Base-by-base conservation (phyloP, 192 early-diverging fungal species). In the Funneliformis mosseae region DNA sequence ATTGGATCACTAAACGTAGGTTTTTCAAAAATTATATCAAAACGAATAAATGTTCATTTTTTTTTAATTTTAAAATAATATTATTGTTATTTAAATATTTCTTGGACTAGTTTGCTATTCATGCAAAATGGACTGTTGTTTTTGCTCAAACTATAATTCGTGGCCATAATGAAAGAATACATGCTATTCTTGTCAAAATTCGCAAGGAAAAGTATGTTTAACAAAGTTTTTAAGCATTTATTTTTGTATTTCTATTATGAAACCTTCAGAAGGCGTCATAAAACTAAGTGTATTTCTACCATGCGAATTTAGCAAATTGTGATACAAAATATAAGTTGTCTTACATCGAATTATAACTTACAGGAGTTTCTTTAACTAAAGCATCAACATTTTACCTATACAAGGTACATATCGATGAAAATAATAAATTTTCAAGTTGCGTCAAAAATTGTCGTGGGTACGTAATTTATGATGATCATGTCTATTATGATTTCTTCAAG, bases 1-100 rank as follows among this genome's bases (percentile, higher is more conserved):
- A 93, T 85, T 93, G 93, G 93, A 94, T 94, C 81, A 94, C 93
- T n/a, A 74, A 94, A 94, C 83, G 92, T 85, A 84, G 69, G 83
- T n/a, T 67, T 59, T 87, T 18, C 33, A 3, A 23, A 14, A 50
- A 43, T 64, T 33, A n/a, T 42, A 16, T 16, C 5, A n/a, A n/a
- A n/a, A n/a, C n/a, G n/a, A n/a, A n/a, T n/a, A 12, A 50, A 43
- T n/a, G n/a, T n/a, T n/a, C n/a, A n/a, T n/a, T n/a, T n/a, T n/a
- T n/a, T n/a, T n/a, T n/a, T n/a, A n/a, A n/a, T n/a, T 64, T 33
- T 8, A 23, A 14, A 27, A 2, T 77, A 10, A 67, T 62, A 42
- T 27, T 5, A 59, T 38, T 18, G 4, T 66, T 38, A 25, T 21
- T 23, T 69, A 63, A 23, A 7, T 76, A 16, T 60, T 25, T 66